phyloP scores from a whole-genome alignment of 2,329 filamentous ascomycete genomes.

The Epichloe sp. region DNA sequence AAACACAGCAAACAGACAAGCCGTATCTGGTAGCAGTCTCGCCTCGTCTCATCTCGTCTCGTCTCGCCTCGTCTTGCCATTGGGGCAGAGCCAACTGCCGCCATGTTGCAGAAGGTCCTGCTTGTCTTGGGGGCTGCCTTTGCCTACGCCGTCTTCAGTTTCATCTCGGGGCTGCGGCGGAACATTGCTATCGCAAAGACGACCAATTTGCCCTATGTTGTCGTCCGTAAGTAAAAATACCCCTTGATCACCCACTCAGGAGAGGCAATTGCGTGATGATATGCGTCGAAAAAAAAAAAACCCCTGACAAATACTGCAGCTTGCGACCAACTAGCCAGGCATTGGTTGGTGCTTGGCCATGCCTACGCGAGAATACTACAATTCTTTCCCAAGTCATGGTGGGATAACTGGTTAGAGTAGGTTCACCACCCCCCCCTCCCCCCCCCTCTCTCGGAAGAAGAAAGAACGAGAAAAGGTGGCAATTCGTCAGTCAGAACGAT shows the following conservation, averaged over 20 bases:
- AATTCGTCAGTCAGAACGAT: too few species aligned
- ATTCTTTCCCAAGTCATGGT: constrained; percentile 39
- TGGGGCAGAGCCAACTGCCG: neutral
- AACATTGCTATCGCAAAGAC: constrained; percentile 38
- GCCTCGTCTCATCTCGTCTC: too few species aligned
- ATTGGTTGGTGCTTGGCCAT: constrained; percentile 27
- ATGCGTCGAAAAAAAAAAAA: too few species aligned
- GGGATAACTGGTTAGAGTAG: constrained; percentile 47
- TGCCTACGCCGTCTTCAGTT: constrained; percentile 20
- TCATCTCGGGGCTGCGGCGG: constrained; percentile 21
- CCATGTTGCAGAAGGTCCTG: constrained; percentile 21
- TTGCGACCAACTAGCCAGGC: neutral
- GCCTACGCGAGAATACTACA: constrained; percentile 44
- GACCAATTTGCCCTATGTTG: constrained; percentile 37
- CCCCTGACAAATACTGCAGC: neutral
- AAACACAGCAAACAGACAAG: neutral
- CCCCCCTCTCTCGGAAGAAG: neutral
- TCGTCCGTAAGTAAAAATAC: constrained; percentile 34
- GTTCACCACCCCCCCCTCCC: too few species aligned
- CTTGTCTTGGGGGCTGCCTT: constrained; percentile 20
- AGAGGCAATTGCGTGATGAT: too few species aligned
- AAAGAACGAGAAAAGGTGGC: too few species aligned
- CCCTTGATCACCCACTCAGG: neutral
- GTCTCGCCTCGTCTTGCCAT: neutral
- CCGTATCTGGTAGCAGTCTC: neutral